These are phyloP conservation scores for Lipomyces lipofer DNA, from an alignment of 805 yeast genomes.

Conservation along the genomic window DNA sequence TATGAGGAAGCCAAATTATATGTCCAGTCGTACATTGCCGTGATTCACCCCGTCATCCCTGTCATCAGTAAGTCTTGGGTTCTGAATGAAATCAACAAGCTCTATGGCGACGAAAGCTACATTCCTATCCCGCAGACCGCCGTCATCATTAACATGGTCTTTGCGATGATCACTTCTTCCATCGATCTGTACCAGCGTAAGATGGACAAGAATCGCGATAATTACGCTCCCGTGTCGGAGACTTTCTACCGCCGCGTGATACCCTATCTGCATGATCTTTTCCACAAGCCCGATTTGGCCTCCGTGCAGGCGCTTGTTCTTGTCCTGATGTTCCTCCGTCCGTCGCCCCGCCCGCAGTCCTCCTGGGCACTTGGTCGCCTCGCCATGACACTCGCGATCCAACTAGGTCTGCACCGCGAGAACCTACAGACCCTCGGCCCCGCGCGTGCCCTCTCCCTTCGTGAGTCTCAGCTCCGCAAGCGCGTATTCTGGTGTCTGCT, in stretches of 20 bases:
- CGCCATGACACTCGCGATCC: conserved; percentile 25
- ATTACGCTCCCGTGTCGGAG: conserved; percentile 16
- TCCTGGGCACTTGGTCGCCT: conserved; percentile 23
- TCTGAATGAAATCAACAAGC: conserved; percentile 2
- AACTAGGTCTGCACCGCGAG: conserved; percentile 25
- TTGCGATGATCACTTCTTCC: conserved; percentile 18
- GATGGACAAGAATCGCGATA: conserved; percentile 7
- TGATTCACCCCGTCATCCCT: conserved; percentile 24
- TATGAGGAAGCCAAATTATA: conserved; percentile 26
- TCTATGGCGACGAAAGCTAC: conserved; percentile 20
- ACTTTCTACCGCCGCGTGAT: conserved; percentile 16
- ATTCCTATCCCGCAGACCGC: conserved; percentile 10
- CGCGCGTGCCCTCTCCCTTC: neutral
- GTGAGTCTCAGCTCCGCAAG: conserved; percentile 23
- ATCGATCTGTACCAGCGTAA: conserved; percentile 26
- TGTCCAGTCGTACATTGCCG: conserved; percentile 15
- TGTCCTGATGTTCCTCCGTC: conserved; percentile 19
- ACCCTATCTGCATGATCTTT: conserved; percentile 16
- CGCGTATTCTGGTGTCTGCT: conserved; percentile 25
- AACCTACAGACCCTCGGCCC: conserved; percentile 8
- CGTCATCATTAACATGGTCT: conserved; percentile 27
- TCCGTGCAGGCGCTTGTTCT: conserved; percentile 23
- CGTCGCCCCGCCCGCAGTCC: conserved; percentile 23
- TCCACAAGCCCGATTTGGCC: conserved; percentile 10
- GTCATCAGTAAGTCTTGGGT: conserved; percentile 20